These are phyloP conservation scores for Polychaeton citri DNA, from an alignment of 2,329 filamentous ascomycete species.

Conservation along the genomic window DNA sequence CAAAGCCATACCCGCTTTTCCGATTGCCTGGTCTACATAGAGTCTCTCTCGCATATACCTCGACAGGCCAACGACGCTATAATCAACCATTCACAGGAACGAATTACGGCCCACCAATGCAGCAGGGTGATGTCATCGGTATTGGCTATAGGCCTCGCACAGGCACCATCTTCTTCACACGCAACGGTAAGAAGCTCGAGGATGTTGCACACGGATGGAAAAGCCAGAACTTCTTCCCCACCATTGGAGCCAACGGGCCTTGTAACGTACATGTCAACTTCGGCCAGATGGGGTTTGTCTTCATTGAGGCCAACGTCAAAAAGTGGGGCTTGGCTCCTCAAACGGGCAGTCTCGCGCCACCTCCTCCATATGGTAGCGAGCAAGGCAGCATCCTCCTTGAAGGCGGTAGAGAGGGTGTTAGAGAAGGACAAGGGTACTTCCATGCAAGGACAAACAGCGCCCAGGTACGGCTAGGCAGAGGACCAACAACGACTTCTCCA, in stretches of 20 bases:
- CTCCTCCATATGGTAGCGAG: slow-evolving; percentile 91
- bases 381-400: slow-evolving; percentile 93
- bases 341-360: slow-evolving; percentile 86
- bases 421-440: slow-evolving; percentile 41
- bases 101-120: slow-evolving; percentile 67
- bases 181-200: slow-evolving; percentile 93
- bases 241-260: slow-evolving; percentile 89
- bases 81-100: slow-evolving; percentile 83
- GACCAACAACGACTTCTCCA: slow-evolving; percentile 59
- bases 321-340: slow-evolving; percentile 97
- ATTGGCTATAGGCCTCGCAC: slow-evolving; percentile 91
- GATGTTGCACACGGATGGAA: slow-evolving; percentile 90
- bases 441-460: slow-evolving; percentile 61
- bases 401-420: slow-evolving; percentile 48
- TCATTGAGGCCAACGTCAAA: slow-evolving; percentile 98
- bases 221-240: slow-evolving; percentile 92
- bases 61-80: slow-evolving; percentile 70
- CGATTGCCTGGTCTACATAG: slow-evolving; percentile 88
- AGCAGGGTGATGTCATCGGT: slow-evolving; percentile 91
- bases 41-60: slow-evolving; percentile 82
- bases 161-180: slow-evolving; percentile 92
- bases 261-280: slow-evolving; percentile 93
- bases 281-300: slow-evolving; percentile 94
- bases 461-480: slow-evolving; percentile 56
- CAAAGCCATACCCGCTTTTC: slow-evolving; percentile 94